These are phyloP conservation scores for Candida insectorum DNA, from an alignment of 805 yeast genomes.

Conservation along the genomic window DNA sequence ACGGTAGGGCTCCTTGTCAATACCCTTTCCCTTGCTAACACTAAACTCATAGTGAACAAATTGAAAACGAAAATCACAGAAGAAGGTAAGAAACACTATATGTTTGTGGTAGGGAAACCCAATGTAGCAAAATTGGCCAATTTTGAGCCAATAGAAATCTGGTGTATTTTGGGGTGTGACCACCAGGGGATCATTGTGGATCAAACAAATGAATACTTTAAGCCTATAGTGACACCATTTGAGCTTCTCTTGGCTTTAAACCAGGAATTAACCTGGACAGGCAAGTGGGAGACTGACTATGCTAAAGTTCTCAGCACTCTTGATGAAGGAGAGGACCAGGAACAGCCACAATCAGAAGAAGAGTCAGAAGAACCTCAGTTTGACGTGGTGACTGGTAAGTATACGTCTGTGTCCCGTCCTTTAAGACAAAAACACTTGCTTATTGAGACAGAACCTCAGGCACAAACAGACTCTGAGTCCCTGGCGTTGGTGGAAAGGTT, in stretches of 20 bases:
- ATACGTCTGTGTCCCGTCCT: constrained; percentile 69
- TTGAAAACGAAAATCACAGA: constrained; percentile 58
- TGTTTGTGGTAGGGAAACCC: constrained; percentile 96
- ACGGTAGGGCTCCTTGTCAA: constrained; percentile 90
- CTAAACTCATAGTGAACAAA: constrained; percentile 60
- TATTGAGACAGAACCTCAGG: constrained; percentile 27
- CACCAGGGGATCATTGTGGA: constrained; percentile 90
- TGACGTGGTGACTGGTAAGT: constrained; percentile 83
- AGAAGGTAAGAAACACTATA: constrained; percentile 87
- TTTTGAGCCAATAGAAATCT: constrained; percentile 87
- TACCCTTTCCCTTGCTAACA: constrained; percentile 77
- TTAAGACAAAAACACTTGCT: constrained; percentile 65
- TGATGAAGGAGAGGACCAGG: constrained; percentile 24
- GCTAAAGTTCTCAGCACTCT: constrained; percentile 45
- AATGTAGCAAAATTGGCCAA: constrained; percentile 96
- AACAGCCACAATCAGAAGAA: constrained; percentile 20
- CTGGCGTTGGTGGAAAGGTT: constrained; percentile 53
- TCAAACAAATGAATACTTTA: constrained; percentile 72
- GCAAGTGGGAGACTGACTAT: constrained; percentile 88
- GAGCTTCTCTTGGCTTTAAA: constrained; percentile 80
- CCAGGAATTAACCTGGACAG: constrained; percentile 82
- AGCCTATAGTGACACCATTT: constrained; percentile 91
- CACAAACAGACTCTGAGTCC: constrained; percentile 11
- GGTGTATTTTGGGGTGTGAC: constrained; percentile 95
- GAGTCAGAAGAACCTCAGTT: constrained; percentile 64